These are phyloP conservation scores for Saccharomycopsis babjevae DNA, from an alignment of 805 yeast species.

Conservation along the genomic window DNA sequence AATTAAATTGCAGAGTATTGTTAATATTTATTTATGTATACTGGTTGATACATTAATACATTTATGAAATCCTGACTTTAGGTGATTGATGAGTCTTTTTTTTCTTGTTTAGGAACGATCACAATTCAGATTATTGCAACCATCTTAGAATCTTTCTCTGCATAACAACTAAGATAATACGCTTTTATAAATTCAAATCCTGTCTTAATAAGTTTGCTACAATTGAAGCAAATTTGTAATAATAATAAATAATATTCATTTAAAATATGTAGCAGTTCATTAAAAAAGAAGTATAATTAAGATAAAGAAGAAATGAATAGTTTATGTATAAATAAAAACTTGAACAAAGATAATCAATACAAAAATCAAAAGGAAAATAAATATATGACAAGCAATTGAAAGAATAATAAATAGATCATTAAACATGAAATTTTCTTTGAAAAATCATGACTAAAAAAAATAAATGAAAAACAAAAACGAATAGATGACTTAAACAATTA, in stretches of 20 bases:
- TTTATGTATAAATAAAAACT: neutral
- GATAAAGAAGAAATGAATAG: neutral
- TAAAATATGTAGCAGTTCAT: slow-evolving; percentile 1
- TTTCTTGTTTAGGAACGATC: too few species aligned
- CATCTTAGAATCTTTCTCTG: too few species aligned
- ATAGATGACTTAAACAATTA: neutral
- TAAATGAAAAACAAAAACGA: neutral
- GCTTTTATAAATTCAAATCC: too few species aligned
- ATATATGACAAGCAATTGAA: neutral
- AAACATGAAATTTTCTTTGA: neutral
- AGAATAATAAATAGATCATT: slow-evolving; percentile 1
- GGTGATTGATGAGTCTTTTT: too few species aligned
- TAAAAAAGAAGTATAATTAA: neutral
- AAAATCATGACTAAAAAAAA: neutral
- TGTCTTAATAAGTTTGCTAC: too few species aligned
- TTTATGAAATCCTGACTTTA: neutral
- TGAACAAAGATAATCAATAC: neutral
- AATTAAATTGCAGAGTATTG: too few species aligned
- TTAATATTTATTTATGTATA: neutral
- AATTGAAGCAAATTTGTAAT: neutral
- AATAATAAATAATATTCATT: neutral
- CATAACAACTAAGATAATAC: too few species aligned
- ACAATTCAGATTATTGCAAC: too few species aligned
- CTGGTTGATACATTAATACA: neutral
- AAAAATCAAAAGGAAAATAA: neutral